A percentile compares a stretch with the other conserved stretches of the same genome.
Evolutionary conservation across 1,284 basidiomycete species (phyloP).

Genomic region (Rhodotorula sp.): DNA sequence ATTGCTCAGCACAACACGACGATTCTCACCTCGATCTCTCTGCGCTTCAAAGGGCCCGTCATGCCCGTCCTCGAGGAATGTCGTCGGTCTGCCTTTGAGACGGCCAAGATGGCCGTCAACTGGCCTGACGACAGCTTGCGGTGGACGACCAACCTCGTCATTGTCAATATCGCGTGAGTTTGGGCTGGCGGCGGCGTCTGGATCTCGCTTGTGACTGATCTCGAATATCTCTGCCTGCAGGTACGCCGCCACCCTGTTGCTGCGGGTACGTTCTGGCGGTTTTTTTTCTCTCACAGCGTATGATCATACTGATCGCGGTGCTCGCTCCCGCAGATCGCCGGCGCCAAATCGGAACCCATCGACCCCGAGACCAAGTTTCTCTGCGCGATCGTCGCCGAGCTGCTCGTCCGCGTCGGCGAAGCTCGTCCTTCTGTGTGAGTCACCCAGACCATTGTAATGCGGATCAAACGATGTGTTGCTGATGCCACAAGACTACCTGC

Average conservation of each 20-base stretch:
- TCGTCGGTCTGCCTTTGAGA: slow-evolving; percentile 24
- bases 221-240: background rate
- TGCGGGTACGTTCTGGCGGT: slow-evolving; percentile 11
- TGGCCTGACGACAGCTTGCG: slow-evolving; percentile 22
- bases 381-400: slow-evolving; percentile 18
- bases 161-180: slow-evolving; percentile 35
- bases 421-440: slow-evolving; percentile 23
- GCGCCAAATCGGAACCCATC: slow-evolving; percentile 10
- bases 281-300: background rate
- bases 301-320: background rate
- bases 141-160: slow-evolving; percentile 24
- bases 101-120: slow-evolving; percentile 18
- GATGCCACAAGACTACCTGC: background rate
- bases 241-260: slow-evolving; percentile 26
- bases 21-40: slow-evolving; percentile 31
- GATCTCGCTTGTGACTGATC: background rate
- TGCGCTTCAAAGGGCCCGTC: slow-evolving; percentile 31
- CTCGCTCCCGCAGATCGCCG: slow-evolving; percentile 1
- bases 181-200: background rate
- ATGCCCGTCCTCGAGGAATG: slow-evolving; percentile 35
- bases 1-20: slow-evolving; percentile 29
- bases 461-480: background rate
- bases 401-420: slow-evolving; percentile 12
- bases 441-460: no score
- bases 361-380: slow-evolving; percentile 14